Percentiles rank a stretch among this genome's conserved stretches.
phyloP scores from a whole-genome alignment of 441 rosid species.

The Corymbia citriodora region DNA sequence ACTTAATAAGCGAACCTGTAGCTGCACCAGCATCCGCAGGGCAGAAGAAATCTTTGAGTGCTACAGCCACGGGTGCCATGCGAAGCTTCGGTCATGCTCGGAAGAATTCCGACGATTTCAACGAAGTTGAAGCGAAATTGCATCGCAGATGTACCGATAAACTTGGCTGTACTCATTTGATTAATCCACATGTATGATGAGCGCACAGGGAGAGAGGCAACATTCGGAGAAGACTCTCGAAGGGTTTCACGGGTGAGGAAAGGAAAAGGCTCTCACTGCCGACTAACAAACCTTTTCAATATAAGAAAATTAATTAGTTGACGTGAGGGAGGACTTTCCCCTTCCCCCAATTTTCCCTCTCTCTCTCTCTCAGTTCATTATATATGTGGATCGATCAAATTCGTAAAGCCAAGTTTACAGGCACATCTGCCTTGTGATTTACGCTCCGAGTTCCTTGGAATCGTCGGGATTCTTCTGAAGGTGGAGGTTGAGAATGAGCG shows the following conservation, averaged over 20 bases:
- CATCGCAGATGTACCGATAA: constrained; percentile 24
- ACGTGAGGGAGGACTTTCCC: not conserved
- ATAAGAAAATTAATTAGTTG: not conserved
- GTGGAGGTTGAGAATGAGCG: constrained; percentile 35
- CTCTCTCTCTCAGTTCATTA: not conserved
- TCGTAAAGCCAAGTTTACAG: not conserved
- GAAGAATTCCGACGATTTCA: constrained; percentile 8
- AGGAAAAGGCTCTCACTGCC: not conserved
- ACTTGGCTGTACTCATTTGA: not conserved
- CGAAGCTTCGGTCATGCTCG: constrained; percentile 37
- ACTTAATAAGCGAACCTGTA: constrained; percentile 44
- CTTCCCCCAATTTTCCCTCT: not conserved
- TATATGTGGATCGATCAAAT: not conserved
- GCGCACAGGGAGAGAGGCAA: not conserved
- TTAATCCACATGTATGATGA: not conserved
- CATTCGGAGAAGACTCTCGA: not conserved
- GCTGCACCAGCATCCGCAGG: constrained; percentile 77
- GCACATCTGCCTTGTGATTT: constrained; percentile 32
- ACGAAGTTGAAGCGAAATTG: constrained; percentile 9
- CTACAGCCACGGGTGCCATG: constrained; percentile 25
- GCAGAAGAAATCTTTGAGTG: constrained; percentile 32
- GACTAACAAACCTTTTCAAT: not conserved
- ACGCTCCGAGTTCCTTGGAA: not conserved
- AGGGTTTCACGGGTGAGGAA: not conserved
- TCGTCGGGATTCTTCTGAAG: constrained; percentile 3